Base-by-base conservation (phyloP, 192 early-diverging fungal genomes). In the Coemansia sp. region DNA sequence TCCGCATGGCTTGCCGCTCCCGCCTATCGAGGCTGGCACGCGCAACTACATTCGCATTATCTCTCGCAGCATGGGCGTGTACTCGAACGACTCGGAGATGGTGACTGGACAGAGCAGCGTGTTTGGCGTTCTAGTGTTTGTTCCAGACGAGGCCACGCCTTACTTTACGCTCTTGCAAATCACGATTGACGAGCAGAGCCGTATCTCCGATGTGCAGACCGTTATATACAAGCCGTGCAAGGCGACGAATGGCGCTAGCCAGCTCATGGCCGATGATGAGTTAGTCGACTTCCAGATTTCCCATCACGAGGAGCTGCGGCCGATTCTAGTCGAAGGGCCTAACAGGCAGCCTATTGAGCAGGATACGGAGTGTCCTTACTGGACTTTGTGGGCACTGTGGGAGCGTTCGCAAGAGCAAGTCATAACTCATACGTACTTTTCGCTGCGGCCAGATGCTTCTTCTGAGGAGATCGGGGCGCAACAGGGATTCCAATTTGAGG, bases 351-450 rank as follows among this genome's bases (percentile, higher is more conserved):
- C 64, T 0, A 42, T 57, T 21, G 61, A 68, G 27, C 74, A 72
- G 41, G 74, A 69, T n/a, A 60, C 39, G 0, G 23, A 46, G 37
- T 64, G 70, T 38, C 45, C 69, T 1, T 75, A 80, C 44, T 82
- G 79, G 74, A 68, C 79, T 21, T 62, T 82, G 51, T 82, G 79
- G 82, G 82, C 82, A 15, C 74, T 84, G 62, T 84, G 82, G 82
- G 74, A 76, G 42, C 73, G 82, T 4, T 61, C 62, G 9, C 73
- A 78, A n/a, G 82, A 75, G 42, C 3, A 70, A 12, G 66, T 79
- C 21, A 29, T 80, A 53, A 76, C 82, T 10, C 62, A 84, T 31
- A 74, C 77, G 51, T 69, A 80, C 60, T 76, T 84, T 63, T 68
- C 70, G 32, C 68, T 84, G 17, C 62, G 63, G 45, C 70, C 66